These are phyloP conservation scores for Micractinium sp. DNA, from an alignment of 139 green algal species.

Conservation along the genomic window DNA sequence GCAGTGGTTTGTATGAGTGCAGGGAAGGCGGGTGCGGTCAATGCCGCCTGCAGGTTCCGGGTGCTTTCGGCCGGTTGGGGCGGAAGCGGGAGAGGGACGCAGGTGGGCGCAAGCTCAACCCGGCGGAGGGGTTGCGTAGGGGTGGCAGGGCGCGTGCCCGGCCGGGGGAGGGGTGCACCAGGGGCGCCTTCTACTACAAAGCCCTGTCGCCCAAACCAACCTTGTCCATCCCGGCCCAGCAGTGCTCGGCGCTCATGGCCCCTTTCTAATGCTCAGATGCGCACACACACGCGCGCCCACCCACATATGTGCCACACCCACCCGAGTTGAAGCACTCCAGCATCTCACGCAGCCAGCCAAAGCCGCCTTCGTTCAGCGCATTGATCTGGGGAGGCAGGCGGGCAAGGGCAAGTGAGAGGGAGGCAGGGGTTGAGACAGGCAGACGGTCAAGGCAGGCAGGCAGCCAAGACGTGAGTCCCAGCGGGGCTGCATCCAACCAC, in stretches of 20 bases:
- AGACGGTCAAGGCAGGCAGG: not conserved
- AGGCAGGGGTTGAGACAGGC: not conserved
- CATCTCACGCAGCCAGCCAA: conserved; percentile 90
- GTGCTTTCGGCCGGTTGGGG: too few species aligned
- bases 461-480: too few species aligned
- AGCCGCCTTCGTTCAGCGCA: conserved; percentile 70
- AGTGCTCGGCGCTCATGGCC: too few species aligned
- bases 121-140: too few species aligned
- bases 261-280: not conserved
- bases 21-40: not conserved
- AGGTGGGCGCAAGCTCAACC: too few species aligned
- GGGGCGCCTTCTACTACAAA: too few species aligned
- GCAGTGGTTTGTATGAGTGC: not conserved
- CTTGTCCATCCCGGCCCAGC: too few species aligned
- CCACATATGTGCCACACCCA: not conserved
- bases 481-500: too few species aligned
- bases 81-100: too few species aligned
- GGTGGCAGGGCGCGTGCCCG: too few species aligned
- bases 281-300: not conserved
- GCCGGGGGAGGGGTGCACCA: too few species aligned
- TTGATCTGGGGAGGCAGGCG: conserved; percentile 60
- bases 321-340: conserved; percentile 85
- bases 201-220: too few species aligned
- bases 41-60: not conserved
- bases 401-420: not conserved